Conservation (phyloP, 2,329 filamentous ascomycete genomes). For the Cladosporium cucumerinum region DNA sequence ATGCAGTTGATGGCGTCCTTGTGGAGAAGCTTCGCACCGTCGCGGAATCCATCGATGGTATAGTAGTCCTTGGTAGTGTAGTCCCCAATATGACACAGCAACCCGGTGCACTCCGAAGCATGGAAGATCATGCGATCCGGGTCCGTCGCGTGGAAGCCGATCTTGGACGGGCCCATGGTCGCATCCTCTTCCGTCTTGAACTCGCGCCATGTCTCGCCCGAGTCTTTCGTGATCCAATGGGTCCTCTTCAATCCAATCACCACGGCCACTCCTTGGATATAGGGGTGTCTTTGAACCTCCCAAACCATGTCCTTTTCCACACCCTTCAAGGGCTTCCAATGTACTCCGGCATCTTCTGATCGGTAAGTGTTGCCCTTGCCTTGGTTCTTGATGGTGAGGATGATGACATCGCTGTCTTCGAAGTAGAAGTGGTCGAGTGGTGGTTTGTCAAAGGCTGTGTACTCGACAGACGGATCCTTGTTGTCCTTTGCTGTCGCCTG, state of each 20-base stretch:
- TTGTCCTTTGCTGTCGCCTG: constrained; percentile 29
- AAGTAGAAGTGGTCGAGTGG: constrained; percentile 81
- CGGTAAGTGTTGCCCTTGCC: constrained; percentile 65
- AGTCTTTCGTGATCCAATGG: constrained; percentile 82
- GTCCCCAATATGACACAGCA: constrained; percentile 34
- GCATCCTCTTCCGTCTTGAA: constrained; percentile 64
- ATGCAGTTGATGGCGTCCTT: constrained; percentile 71
- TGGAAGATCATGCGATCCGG: constrained; percentile 83
- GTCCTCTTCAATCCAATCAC: constrained; percentile 63
- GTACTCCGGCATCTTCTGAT: constrained; percentile 74
- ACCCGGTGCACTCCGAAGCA: constrained; percentile 37
- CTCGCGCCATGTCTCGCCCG: constrained; percentile 73
- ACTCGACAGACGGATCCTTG: constrained; percentile 57
- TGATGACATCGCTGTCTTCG: constrained; percentile 76
- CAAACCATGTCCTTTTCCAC: constrained; percentile 62
- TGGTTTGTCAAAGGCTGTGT: constrained; percentile 62
- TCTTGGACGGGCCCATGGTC: constrained; percentile 52
- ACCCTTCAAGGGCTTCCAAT: constrained; percentile 65
- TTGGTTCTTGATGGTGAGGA: constrained; percentile 63
- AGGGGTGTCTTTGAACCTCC: constrained; percentile 71
- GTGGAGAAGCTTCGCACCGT: constrained; percentile 61
- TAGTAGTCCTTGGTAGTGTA: constrained; percentile 57
- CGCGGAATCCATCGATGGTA: constrained; percentile 81
- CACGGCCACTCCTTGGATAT: constrained; percentile 74
- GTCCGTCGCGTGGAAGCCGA: constrained; percentile 81